Evolutionary conservation across 257 asterid species (phyloP), one percentile per base, ranked within the genome.

Genomic region (Eucommia ulmoides): DNA sequence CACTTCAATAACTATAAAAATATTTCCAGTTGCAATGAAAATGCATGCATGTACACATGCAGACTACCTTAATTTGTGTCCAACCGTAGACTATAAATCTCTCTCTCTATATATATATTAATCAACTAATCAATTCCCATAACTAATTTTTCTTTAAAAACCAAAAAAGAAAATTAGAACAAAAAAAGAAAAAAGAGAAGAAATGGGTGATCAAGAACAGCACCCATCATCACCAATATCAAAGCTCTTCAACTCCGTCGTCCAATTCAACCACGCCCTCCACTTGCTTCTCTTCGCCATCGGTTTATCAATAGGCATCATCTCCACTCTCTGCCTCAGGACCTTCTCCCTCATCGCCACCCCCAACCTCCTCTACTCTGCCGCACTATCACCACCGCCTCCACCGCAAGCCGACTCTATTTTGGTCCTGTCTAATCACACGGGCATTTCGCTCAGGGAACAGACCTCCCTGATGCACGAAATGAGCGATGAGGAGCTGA

Each of bases 401-500:
- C 33, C 42, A 0, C 22, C 45, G 7, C 5, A 5, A 1, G 20
- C 2, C 22, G 19, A 5, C 3, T 22, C 22, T 8, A 11, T 45
- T 15, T 22, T 16, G 12, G 24, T 24, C 9, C 16, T 19, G 47
- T 3, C 47, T 16, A 49, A 22, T 26, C 62, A 25, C 1, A 20
- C 25, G 3, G 38, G 1, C 0, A 15, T 52, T 48, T 20, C 53
- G n/a, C 22, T 54, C 45, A 33, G 7, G 24, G 33, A 60, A 7
- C 35, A 56, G 23, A 21, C 23, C 3, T 47, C 48, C 7, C 2
- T 62, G 0, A 67, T 35, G 73, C 86, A 83, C 63, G 72, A 68
- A 25, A 77, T 69, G 88, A 79, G 77, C 21, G 93, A 82, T 14
- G 67, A 61, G 15, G 88, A 79, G 58, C 52, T 82, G 81, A 24